Evolutionary conservation across 1,284 basidiomycete genomes (phyloP), one percentile per base, ranked within the genome.

Genomic region (Schizophyllum commune): DNA sequence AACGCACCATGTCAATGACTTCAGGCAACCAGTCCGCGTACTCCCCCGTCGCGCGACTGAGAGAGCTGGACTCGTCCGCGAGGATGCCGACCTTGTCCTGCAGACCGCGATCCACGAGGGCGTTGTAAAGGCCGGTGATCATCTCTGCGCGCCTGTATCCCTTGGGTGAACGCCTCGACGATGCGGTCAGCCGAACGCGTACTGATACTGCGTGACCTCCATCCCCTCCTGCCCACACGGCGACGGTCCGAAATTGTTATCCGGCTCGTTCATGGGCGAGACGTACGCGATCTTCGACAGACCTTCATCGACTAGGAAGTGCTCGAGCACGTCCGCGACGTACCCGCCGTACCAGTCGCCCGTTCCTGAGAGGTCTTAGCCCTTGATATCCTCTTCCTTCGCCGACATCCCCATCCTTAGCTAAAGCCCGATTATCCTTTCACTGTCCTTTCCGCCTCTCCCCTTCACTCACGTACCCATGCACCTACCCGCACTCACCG

Each of bases 191-290:
- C 6, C 6, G 6, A 4, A 39, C 52, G 13, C 19, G 33, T 54
- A 75, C 74, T 73, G 72, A 58, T 56, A 70, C 11, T 73, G 70
- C 33, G 62, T 57, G 32, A 75, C 74, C 56, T 67, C 64, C 74
- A 75, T 75, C 5, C 74, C 74, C 65, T 75, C 73, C 63, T 75
- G 74, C 51, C 70, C 72, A 62, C 73, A 75, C 2, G 73, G 70
- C 1, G 68, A 67, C 20, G 74, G 73, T 1, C 73, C 73, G 61
- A 76, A 75, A 27, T 56, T 72, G 61, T 69, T 72, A 58, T 76
- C 75, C 15, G 75, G 75, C 60, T 76, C 75, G 60, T 76, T 75
- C 69, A 76, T 75, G 15, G 74, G 70, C 7, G 74, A 75, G n/a
- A 76, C 68, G 19, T 69, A 72, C 34, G 66, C 68, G 55, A 75